Evolutionary conservation across 495 filamentous ascomycete species (phyloP).

Genomic region (Pseudevernia furfuracea): DNA sequence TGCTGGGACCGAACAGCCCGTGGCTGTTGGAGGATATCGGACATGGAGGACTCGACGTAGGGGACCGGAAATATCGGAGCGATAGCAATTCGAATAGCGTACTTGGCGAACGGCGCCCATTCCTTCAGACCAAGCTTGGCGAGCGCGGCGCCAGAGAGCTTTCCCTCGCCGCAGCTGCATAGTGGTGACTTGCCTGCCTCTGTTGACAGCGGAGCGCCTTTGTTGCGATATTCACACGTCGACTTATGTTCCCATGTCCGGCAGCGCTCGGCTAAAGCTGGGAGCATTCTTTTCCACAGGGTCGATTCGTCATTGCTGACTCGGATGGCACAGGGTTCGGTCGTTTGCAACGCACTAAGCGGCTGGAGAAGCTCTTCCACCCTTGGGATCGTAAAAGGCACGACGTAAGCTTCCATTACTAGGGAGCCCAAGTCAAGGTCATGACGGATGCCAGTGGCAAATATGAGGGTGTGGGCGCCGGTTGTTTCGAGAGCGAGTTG

Average conservation of each 20-base stretch:
- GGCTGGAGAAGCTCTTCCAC: constrained; percentile 29
- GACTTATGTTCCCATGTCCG: constrained; percentile 43
- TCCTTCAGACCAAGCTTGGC: constrained; percentile 19
- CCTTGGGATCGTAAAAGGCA: constrained; percentile 36
- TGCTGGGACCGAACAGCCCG: neutral
- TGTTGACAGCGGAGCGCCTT: constrained; percentile 30
- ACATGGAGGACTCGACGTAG: constrained; percentile 26
- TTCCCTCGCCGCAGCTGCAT: constrained; percentile 35
- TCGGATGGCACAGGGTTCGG: constrained; percentile 28
- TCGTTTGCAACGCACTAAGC: constrained; percentile 25
- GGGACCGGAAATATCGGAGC: constrained; percentile 31
- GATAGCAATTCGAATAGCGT: constrained; percentile 32
- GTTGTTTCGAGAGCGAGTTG: constrained; percentile 8
- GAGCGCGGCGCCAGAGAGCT: constrained; percentile 26
- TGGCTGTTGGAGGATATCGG: neutral
- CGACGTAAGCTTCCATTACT: constrained; percentile 41
- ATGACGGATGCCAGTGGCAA: constrained; percentile 35
- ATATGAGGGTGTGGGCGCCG: constrained; percentile 34
- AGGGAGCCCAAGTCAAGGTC: constrained; percentile 37
- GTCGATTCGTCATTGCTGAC: constrained; percentile 38
- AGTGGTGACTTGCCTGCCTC: constrained; percentile 24
- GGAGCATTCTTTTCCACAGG: constrained; percentile 44
- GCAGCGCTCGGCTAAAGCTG: constrained; percentile 47
- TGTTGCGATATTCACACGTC: constrained; percentile 42
- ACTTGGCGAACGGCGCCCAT: constrained; percentile 27